Evolutionary conservation across 73 alveolate genomes (phyloP), one percentile per base, ranked within the genome.

Genomic region (Tetrahymena thermophila): DNA sequence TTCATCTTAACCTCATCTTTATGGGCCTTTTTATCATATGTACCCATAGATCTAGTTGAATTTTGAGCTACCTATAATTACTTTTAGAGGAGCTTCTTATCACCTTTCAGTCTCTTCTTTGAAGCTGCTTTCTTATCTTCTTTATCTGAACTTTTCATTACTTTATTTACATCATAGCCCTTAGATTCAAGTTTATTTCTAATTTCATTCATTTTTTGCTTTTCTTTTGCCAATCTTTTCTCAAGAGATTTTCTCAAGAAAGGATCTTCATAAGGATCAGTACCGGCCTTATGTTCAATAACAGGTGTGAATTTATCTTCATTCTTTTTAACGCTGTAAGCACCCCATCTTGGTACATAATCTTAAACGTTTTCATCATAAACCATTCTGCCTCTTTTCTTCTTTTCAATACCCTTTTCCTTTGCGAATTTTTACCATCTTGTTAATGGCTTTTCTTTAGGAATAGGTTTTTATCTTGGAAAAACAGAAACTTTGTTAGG

Each of bases 321-420:
- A 25, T 97, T 98, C 96, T 98, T 96, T 95, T 97, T 98, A 34
- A 95, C 94, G 89, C 98, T 94, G 38, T 96, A 96, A 85, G 96
- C 96, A 21, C 99, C 99, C 98, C 98, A 98, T 50, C 99, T 94
- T 17, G 99, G 99, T 35, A 98, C 99, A 98, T 98, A 98, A 55
- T 97, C 99, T 85, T 98, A 97, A 5, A 97, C 95, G 84, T 94
- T 96, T 43, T 95, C 98, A 83, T 98, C 99, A 94, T 83, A 98
- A 85, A 98, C 99, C 97, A 98, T 94, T 96, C 99, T 97, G 34
- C 98, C 94, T 94, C 99, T 97, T 97, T 97, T 98, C 93, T 95
- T 84, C 93, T 98, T 96, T 28, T 97, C 96, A 34, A 98, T 85
- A 10, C 99, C 99, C 96, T 96, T 97, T 94, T 96, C 98, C 35